Evolutionary conservation across 768 basidiomycete species (phyloP).

Genomic region (Cubamyces lactineus): DNA sequence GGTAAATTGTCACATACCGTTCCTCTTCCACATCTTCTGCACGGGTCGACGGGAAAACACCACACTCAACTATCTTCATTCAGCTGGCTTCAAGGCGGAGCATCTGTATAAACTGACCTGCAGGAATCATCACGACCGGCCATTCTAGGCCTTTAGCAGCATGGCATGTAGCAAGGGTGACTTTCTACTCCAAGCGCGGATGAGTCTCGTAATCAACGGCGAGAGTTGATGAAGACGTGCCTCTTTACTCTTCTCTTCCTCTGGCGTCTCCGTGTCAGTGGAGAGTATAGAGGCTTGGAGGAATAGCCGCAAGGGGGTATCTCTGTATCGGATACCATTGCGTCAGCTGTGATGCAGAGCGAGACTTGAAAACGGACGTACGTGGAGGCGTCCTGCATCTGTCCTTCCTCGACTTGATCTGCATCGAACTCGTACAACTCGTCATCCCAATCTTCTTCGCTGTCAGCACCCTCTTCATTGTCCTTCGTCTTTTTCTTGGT

Average conservation of each 20-base stretch:
- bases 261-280: constrained; percentile 72
- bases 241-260: constrained; percentile 50
- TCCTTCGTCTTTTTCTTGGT: constrained; percentile 3
- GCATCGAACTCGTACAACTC: constrained; percentile 12
- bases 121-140: constrained; percentile 85
- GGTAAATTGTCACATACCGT: constrained; percentile 47
- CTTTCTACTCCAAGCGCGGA: constrained; percentile 53
- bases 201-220: neutral
- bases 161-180: constrained; percentile 85
- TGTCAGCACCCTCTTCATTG: constrained; percentile 9
- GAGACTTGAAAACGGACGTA: neutral
- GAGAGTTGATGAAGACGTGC: constrained; percentile 34
- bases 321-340: constrained; percentile 10
- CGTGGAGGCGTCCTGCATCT: neutral
- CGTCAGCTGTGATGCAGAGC: neutral
- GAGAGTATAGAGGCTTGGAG: constrained; percentile 83
- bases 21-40: constrained; percentile 82
- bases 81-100: neutral
- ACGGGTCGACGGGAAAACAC: constrained; percentile 76
- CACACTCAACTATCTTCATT: constrained; percentile 58
- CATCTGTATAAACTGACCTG: constrained; percentile 45
- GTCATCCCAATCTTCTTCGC: constrained; percentile 23
- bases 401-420: constrained; percentile 9
- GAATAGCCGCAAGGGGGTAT: constrained; percentile 68
- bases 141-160: constrained; percentile 91